A percentile compares a stretch with the other conserved stretches of the same genome.
phyloP scores from a whole-genome alignment of 371 early-diverging fungal genomes.

The Conidiobolus incongruus region DNA sequence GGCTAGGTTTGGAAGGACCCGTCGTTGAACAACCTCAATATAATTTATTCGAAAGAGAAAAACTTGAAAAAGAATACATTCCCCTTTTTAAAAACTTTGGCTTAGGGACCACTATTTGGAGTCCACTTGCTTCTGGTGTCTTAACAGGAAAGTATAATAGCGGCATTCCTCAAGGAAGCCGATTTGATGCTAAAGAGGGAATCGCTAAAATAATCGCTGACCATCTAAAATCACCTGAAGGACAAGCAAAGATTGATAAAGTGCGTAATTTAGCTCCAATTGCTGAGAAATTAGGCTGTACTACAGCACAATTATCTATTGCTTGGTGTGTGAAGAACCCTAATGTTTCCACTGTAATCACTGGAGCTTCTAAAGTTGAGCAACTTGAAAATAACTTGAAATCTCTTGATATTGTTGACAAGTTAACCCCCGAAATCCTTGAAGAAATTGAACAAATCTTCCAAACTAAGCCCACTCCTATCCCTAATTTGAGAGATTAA shows the following conservation, averaged over 20 bases:
- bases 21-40: slow-evolving; percentile 65
- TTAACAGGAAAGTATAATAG: slow-evolving; percentile 60
- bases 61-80: slow-evolving; percentile 62
- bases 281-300: too few relatives aligned
- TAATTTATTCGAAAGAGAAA: too few relatives aligned
- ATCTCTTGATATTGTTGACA: too few relatives aligned
- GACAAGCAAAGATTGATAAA: slow-evolving; percentile 22
- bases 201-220: slow-evolving; percentile 32
- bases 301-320: slow-evolving; percentile 52
- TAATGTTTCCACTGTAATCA: slow-evolving; percentile 12
- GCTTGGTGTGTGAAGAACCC: slow-evolving; percentile 58
- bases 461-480: slow-evolving; percentile 38
- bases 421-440: slow-evolving; percentile 46
- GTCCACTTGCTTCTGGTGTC: slow-evolving; percentile 51
- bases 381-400: slow-evolving; percentile 56
- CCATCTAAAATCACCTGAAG: slow-evolving; percentile 33
- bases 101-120: slow-evolving; percentile 62
- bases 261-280: too few relatives aligned
- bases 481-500: slow-evolving; percentile 35
- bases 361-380: slow-evolving; percentile 35
- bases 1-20: slow-evolving; percentile 40
- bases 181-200: slow-evolving; percentile 39
- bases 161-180: slow-evolving; percentile 41
- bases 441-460: slow-evolving; percentile 33
- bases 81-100: slow-evolving; percentile 42